Conservation (phyloP, 768 basidiomycete species). For the Boletellus ananiceps region DNA sequence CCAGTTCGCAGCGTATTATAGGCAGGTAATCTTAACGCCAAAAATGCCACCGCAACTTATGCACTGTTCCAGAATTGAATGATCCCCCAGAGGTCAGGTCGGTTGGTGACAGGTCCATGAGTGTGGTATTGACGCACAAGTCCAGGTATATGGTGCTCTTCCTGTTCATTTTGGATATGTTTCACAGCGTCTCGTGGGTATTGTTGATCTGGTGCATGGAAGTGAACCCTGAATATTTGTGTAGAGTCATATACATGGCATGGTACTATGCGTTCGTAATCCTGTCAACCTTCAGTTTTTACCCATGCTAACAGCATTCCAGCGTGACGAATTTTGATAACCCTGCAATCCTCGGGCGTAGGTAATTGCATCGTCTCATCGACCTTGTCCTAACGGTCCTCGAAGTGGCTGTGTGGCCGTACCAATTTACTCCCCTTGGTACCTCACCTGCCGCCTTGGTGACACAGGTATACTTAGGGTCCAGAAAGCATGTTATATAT, state of each 20-base stretch:
- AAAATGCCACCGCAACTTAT: too few species aligned
- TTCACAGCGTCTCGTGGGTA: slow-evolving; percentile 8
- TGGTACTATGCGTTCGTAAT: slow-evolving; percentile 16
- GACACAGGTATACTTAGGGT: slow-evolving; percentile 43
- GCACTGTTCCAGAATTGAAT: too few species aligned
- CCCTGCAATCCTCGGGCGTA: slow-evolving; percentile 6
- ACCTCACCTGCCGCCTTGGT: slow-evolving; percentile 43
- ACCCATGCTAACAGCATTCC: background rate
- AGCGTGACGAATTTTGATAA: slow-evolving; percentile 13
- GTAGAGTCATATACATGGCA: slow-evolving; percentile 13
- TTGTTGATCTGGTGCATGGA: background rate
- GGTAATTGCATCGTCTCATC: background rate
- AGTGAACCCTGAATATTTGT: background rate
- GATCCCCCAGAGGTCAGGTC: too few species aligned
- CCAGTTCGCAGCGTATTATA: too few species aligned
- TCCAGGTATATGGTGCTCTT: too few species aligned
- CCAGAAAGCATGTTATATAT: slow-evolving; percentile 29
- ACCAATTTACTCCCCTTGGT: slow-evolving; percentile 46
- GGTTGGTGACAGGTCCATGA: too few species aligned
- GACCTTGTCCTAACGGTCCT: background rate
- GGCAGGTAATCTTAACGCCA: too few species aligned
- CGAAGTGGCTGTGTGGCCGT: slow-evolving; percentile 42
- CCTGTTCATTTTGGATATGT: too few species aligned
- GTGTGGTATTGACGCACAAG: too few species aligned
- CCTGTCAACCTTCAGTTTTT: background rate